These are phyloP conservation scores for Yarrowia divulgata DNA, from an alignment of 805 yeast genomes.

Conservation along the genomic window DNA sequence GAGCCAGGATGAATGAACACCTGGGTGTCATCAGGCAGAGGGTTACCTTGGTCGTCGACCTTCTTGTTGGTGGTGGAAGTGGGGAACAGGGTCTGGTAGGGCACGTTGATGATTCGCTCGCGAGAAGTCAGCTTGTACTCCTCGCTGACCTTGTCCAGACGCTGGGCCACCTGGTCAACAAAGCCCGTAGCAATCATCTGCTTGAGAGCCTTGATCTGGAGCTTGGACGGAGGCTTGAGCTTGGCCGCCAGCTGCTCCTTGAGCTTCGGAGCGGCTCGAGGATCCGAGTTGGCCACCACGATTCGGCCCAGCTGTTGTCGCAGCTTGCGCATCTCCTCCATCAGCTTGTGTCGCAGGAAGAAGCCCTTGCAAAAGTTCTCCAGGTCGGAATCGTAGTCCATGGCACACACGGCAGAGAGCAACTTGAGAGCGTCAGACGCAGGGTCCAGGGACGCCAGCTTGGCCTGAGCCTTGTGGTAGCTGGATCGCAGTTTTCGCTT, in stretches of 20 bases:
- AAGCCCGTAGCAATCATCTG: constrained; percentile 95
- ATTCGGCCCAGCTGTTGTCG: constrained; percentile 80
- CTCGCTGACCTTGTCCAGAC: constrained; percentile 75
- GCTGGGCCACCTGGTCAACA: constrained; percentile 84
- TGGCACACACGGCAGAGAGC: constrained; percentile 85
- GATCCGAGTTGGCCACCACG: constrained; percentile 62
- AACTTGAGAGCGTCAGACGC: constrained; percentile 76
- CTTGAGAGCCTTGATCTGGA: constrained; percentile 78
- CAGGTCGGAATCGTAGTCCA: constrained; percentile 65
- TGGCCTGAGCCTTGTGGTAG: constrained; percentile 64
- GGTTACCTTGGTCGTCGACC: constrained; percentile 50
- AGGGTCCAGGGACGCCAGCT: constrained; percentile 72
- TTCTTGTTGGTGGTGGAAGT: constrained; percentile 46
- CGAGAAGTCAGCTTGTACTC: constrained; percentile 68
- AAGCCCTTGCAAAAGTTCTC: constrained; percentile 61
- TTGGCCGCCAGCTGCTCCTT: constrained; percentile 60
- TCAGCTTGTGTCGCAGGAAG: constrained; percentile 76
- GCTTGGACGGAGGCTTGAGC: constrained; percentile 69
- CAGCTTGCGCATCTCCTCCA: constrained; percentile 85
- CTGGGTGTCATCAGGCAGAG: constrained; percentile 56
- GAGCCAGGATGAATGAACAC: constrained; percentile 86
- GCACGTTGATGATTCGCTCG: constrained; percentile 59
- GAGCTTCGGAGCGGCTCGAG: constrained; percentile 52
- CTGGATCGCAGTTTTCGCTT: constrained; percentile 56
- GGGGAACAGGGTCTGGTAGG: constrained; percentile 63